Percentiles rank a stretch among this genome's conserved stretches.
Conservation (phyloP, 176 grass and related monocot species). For the Hordeum marinum region DNA sequence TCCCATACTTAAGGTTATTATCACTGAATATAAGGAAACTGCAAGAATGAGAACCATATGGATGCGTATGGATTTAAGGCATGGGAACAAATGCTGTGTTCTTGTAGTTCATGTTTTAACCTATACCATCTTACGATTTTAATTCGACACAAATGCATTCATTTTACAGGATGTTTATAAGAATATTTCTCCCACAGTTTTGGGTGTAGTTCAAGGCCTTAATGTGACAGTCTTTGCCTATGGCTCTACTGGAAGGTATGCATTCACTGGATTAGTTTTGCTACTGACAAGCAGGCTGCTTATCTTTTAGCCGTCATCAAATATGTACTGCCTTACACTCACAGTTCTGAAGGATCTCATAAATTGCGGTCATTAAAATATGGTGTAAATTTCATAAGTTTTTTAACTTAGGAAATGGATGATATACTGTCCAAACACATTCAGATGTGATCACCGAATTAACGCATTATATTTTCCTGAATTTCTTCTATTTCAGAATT, state of each 20-base stretch:
- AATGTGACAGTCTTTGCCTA: conserved; percentile 99
- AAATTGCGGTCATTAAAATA: neutral
- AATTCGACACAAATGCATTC: neutral
- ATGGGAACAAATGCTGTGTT: neutral
- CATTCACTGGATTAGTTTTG: conserved; percentile 1
- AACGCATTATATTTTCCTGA: neutral
- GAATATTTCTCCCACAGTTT: conserved; percentile 87
- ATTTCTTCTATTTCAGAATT: neutral
- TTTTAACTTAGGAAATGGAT: too few species aligned
- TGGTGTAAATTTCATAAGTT: neutral
- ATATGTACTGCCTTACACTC: neutral
- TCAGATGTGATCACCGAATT: neutral
- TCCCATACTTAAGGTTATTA: neutral
- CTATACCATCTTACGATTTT: conserved; percentile 5
- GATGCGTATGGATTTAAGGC: conserved; percentile 9
- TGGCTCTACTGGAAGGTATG: conserved; percentile 99
- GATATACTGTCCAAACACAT: neutral
- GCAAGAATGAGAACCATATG: neutral
- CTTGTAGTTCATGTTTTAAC: neutral
- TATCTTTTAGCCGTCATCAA: neutral
- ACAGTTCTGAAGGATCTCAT: neutral
- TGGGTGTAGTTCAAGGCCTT: conserved; percentile 92
- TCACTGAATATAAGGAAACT: conserved; percentile 1
- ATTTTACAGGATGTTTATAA: conserved; percentile 79
- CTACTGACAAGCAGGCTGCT: neutral